Conservation (phyloP, 768 basidiomycete species). For the Cystofilobasidium macerans region DNA sequence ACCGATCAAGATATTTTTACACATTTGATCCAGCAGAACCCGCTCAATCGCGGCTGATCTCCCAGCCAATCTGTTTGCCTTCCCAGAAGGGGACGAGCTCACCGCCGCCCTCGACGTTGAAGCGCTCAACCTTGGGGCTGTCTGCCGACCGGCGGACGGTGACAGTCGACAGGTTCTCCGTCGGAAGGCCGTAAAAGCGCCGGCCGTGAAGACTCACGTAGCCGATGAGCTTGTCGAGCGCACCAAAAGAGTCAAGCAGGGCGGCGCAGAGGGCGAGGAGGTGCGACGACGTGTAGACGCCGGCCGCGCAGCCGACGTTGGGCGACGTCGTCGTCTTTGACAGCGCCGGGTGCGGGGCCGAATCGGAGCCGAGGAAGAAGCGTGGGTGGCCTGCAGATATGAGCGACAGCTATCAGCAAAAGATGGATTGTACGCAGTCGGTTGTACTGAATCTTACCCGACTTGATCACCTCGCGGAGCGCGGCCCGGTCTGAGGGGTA, state of each 20-base stretch:
- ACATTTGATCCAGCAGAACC: background rate
- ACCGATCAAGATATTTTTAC: background rate
- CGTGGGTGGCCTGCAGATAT: slow-evolving; percentile 61
- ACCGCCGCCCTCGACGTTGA: slow-evolving; percentile 29
- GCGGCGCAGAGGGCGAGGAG: slow-evolving; percentile 82
- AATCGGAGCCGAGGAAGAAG: slow-evolving; percentile 96
- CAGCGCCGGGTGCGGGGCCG: slow-evolving; percentile 71
- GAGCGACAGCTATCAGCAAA: background rate
- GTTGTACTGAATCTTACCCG: slow-evolving; percentile 44
- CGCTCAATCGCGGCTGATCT: slow-evolving; percentile 24
- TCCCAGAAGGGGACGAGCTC: slow-evolving; percentile 73
- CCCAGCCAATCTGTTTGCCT: slow-evolving; percentile 68
- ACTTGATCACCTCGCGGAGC: slow-evolving; percentile 59
- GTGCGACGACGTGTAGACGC: slow-evolving; percentile 88
- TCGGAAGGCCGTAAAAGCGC: slow-evolving; percentile 53
- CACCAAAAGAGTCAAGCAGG: slow-evolving; percentile 52
- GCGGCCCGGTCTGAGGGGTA: slow-evolving; percentile 83
- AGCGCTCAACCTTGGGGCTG: slow-evolving; percentile 25
- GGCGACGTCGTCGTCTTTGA: slow-evolving; percentile 57
- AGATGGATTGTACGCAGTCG: background rate
- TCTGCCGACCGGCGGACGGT: slow-evolving; percentile 31
- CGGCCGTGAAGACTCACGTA: slow-evolving; percentile 74
- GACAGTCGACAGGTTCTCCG: slow-evolving; percentile 31
- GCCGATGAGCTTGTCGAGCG: slow-evolving; percentile 64
- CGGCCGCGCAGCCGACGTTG: slow-evolving; percentile 72